Evolutionary conservation across 2,329 filamentous ascomycete genomes (phyloP).

Genomic region (Aspergillus brunneoviolaceus): DNA sequence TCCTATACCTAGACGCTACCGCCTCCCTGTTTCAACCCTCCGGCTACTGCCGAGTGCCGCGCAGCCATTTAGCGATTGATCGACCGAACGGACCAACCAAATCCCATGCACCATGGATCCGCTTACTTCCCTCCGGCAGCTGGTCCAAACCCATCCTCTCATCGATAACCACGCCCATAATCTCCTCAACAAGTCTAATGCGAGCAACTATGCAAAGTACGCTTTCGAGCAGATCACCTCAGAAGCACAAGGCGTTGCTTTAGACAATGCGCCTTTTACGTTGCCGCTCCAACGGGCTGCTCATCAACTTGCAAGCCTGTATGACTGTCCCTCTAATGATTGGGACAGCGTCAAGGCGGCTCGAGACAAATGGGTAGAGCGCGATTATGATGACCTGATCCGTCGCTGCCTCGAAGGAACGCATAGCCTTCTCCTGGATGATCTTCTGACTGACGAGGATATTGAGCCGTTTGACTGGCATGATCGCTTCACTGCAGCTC

Average conservation of each 20-base stretch:
- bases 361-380: conserved; percentile 48
- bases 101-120: conserved; percentile 22
- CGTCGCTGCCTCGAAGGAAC: conserved; percentile 68
- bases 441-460: conserved; percentile 62
- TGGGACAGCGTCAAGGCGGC: conserved; percentile 59
- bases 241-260: conserved; percentile 69
- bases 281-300: conserved; percentile 70
- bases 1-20: not conserved
- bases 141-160: conserved; percentile 43
- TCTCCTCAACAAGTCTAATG: conserved; percentile 36
- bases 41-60: not conserved
- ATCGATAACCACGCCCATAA: conserved; percentile 53
- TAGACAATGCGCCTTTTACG: conserved; percentile 61
- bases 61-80: conserved; percentile 2
- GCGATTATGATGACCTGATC: conserved; percentile 58
- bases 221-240: conserved; percentile 65
- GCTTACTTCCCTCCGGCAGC: conserved; percentile 32
- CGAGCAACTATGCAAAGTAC: conserved; percentile 35
- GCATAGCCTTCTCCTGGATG: conserved; percentile 74
- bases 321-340: conserved; percentile 59
- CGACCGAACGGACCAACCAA: conserved; percentile 7
- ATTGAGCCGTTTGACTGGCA: conserved; percentile 65
- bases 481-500: conserved; percentile 61
- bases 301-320: conserved; percentile 64
- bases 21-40: not conserved